These are phyloP conservation scores for Cytospora piceae DNA, from an alignment of 2,329 filamentous ascomycete species.

Conservation along the genomic window DNA sequence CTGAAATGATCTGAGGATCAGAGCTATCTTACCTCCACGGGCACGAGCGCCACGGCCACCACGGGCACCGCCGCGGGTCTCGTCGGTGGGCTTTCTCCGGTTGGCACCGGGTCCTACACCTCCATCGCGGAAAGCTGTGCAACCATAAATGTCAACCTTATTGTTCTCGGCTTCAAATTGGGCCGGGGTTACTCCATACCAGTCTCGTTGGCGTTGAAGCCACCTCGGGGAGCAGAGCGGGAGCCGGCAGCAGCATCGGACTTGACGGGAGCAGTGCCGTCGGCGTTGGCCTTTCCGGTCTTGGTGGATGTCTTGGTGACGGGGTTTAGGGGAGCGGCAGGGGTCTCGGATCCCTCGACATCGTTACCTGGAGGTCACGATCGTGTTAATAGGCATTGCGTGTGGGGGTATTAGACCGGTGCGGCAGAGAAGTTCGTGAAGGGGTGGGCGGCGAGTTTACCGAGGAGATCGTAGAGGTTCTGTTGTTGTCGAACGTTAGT, in stretches of 20 bases:
- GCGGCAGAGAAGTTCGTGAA: slow-evolving; percentile 8
- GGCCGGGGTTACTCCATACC: slow-evolving; percentile 63
- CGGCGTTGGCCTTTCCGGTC: slow-evolving; percentile 82
- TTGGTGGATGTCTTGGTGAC: slow-evolving; percentile 81
- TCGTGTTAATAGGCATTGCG: slow-evolving; percentile 20
- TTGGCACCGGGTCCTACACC: slow-evolving; percentile 81
- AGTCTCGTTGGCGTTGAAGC: slow-evolving; percentile 77
- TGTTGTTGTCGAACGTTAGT: slow-evolving; percentile 43
- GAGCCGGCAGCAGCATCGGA: slow-evolving; percentile 43
- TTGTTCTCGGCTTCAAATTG: slow-evolving; percentile 29
- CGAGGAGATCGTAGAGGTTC: slow-evolving; percentile 99
- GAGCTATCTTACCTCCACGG: slow-evolving; percentile 56
- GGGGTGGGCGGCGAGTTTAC: slow-evolving; percentile 56
- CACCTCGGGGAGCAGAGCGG: slow-evolving; percentile 55
- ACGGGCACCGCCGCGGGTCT: slow-evolving; percentile 61
- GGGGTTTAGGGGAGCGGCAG: slow-evolving; percentile 81
- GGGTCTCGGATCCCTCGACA: slow-evolving; percentile 70
- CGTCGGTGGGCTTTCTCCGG: slow-evolving; percentile 77
- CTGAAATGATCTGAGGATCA: not conserved
- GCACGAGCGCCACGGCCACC: slow-evolving; percentile 67
- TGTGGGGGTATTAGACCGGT: slow-evolving; percentile 19
- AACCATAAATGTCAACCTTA: slow-evolving; percentile 23
- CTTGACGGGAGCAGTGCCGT: slow-evolving; percentile 68
- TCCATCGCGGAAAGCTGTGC: slow-evolving; percentile 84
- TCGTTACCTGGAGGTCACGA: slow-evolving; percentile 56